Percentiles rank a stretch among this genome's conserved stretches.
Conservation (phyloP, 169 alveolate species). For the Eimeria zaria region DNA sequence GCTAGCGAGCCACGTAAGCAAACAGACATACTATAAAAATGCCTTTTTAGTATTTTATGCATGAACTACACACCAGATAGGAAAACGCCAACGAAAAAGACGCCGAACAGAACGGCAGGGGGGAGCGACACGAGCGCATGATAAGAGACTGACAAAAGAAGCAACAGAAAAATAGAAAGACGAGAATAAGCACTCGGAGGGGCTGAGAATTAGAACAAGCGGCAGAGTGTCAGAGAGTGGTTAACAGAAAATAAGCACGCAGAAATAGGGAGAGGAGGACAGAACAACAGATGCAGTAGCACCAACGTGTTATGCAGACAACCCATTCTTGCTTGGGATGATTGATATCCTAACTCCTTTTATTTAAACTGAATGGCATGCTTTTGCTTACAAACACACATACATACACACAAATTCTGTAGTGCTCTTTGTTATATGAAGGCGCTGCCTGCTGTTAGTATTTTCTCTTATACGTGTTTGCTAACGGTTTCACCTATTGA, state of each 20-base stretch:
- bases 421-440: background rate
- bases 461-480: too few relatives aligned
- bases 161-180: background rate
- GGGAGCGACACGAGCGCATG: background rate
- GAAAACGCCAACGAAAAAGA: background rate
- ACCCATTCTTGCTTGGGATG: background rate
- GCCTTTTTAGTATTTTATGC: background rate
- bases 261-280: background rate
- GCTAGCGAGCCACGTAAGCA: conserved; percentile 88
- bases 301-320: background rate
- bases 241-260: background rate
- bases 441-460: background rate
- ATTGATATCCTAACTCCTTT: background rate
- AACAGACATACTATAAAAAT: background rate
- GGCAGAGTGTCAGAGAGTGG: background rate
- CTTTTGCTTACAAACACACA: background rate
- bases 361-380: background rate
- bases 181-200: background rate
- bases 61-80: background rate
- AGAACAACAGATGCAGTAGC: background rate
- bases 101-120: background rate
- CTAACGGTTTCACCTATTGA: too few relatives aligned
- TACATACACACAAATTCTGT: background rate
- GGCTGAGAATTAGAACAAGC: background rate
- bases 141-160: background rate